Percentiles rank a stretch among this genome's conserved stretches.
Evolutionary conservation across 2,329 filamentous ascomycete genomes (phyloP).

Genomic region (Pseudogymnoascus pannorum): DNA sequence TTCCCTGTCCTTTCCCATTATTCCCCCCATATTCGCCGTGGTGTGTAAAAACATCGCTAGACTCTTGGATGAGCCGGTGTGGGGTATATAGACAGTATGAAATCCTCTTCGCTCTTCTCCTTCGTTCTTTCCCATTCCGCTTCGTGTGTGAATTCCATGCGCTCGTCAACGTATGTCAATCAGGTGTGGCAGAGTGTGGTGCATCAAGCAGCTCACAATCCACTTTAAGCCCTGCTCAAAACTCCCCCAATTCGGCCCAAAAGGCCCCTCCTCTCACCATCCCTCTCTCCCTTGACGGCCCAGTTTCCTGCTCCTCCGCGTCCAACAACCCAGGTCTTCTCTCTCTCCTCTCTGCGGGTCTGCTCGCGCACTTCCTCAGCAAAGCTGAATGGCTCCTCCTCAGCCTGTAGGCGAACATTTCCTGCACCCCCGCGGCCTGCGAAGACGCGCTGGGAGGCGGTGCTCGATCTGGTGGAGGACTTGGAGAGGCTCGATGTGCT

Average conservation of each 20-base stretch:
- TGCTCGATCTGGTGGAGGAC: constrained; percentile 18
- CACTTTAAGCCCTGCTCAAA: neutral
- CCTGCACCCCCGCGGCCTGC: constrained; percentile 27
- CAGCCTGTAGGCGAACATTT: constrained; percentile 24
- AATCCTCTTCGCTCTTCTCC: neutral
- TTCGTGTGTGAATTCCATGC: neutral
- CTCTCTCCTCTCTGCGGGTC: constrained; percentile 22
- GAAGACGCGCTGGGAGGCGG: neutral
- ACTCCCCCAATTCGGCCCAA: neutral
- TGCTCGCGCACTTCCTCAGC: constrained; percentile 28
- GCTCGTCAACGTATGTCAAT: neutral
- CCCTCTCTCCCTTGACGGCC: constrained; percentile 1
- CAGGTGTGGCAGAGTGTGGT: neutral
- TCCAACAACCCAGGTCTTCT: constrained; percentile 25
- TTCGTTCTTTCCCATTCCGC: neutral
- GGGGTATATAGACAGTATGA: constrained; percentile 2
- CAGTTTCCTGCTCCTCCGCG: constrained; percentile 28
- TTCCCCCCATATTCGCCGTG: neutral
- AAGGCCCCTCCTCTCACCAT: neutral
- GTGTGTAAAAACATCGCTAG: neutral
- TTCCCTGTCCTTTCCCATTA: neutral
- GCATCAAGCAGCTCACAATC: neutral
- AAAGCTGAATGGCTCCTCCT: constrained; percentile 27
- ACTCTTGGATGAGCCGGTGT: neutral
- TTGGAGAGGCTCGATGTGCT: constrained; percentile 10